Base-by-base conservation (phyloP, 2,329 filamentous ascomycete genomes). In the Trichoderma lentiforme region DNA sequence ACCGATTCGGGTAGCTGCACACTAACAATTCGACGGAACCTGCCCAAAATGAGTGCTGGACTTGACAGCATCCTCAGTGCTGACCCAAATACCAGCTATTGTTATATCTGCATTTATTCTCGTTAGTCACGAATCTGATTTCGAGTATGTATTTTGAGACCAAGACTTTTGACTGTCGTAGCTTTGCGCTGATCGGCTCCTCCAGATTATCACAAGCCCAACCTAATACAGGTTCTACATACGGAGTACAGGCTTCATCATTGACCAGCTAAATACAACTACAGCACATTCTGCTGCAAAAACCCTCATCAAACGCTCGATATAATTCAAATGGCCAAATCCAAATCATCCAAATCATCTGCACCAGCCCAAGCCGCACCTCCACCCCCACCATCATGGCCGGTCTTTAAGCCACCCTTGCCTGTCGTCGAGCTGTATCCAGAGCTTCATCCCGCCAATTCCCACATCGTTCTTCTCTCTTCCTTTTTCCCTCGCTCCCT, bases 401-500 rank as follows among this genome's bases (percentile, higher is more conserved):
- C 93, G 43, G 82, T 84, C 26, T 89, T 97, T 79, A 88, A 86
- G 74, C 93, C 93, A 18, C 81, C 90, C 11, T 82, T 94, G 57
- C 91, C 93, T 60, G 82, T 91, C 58, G 83, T 86, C 61, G 87
- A 92, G 75, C 88, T 97, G 15, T 78, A 80, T 8, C 85, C 93
- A 32, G 84, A 89, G 36, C 83, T 88, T 0, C 83, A 89, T 57
- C 80, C 84, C 4, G 71, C 76, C 32, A 83, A 83, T 15, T 79
- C 83, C 15, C 94, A 94, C 78, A 92, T 97, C 66, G 83, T 94
- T 63, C 87, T 93, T 4, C 86, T 96, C 71, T 86, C 89, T 2
- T 91, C 89, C 73, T 91, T 97, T 80, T 94, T 93, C 83, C 92
- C 93, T 0, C 86, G 88, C 11, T 89, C 86, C 4, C 86, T 97